These are phyloP conservation scores for Chytridium lagenaria DNA, from an alignment of 371 early-diverging fungal species.

Conservation along the genomic window DNA sequence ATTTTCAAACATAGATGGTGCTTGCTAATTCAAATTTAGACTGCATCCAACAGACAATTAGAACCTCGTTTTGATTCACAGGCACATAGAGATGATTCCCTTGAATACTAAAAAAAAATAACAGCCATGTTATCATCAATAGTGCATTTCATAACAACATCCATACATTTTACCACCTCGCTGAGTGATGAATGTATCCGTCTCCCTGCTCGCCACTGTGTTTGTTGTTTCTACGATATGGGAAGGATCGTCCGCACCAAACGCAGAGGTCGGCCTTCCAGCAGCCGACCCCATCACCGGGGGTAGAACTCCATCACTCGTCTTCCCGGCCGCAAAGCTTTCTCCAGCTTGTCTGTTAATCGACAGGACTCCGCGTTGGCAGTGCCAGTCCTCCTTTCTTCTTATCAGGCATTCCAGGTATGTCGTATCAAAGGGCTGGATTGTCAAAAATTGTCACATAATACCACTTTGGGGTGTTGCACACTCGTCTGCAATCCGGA, in stretches of 20 bases:
- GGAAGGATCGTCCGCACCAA: conserved; percentile 4
- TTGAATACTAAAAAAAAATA: conserved; percentile 19
- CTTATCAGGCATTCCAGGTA: too few relatives aligned
- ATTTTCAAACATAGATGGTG: conserved; percentile 45
- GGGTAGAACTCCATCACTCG: too few relatives aligned
- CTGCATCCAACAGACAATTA: neutral
- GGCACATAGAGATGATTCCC: conserved; percentile 32
- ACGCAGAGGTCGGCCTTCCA: neutral
- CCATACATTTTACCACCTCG: conserved; percentile 56
- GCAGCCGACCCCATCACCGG: conserved; percentile 7
- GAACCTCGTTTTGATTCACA: conserved; percentile 37
- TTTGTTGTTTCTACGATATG: conserved; percentile 29
- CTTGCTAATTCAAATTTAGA: conserved; percentile 24
- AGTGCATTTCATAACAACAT: neutral
- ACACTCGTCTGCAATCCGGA: too few relatives aligned
- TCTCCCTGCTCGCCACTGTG: conserved; percentile 23
- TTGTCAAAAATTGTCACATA: too few relatives aligned
- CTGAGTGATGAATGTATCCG: conserved; percentile 59
- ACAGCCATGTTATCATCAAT: neutral
- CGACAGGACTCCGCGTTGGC: too few relatives aligned
- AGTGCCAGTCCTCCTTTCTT: too few relatives aligned
- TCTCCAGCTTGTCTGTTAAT: too few relatives aligned
- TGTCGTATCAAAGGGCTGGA: too few relatives aligned
- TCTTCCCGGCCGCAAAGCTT: too few relatives aligned
- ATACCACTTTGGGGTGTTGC: too few relatives aligned